Evolutionary conservation across 192 early-diverging fungal genomes (phyloP).

Genomic region (Mortierella alpina): DNA sequence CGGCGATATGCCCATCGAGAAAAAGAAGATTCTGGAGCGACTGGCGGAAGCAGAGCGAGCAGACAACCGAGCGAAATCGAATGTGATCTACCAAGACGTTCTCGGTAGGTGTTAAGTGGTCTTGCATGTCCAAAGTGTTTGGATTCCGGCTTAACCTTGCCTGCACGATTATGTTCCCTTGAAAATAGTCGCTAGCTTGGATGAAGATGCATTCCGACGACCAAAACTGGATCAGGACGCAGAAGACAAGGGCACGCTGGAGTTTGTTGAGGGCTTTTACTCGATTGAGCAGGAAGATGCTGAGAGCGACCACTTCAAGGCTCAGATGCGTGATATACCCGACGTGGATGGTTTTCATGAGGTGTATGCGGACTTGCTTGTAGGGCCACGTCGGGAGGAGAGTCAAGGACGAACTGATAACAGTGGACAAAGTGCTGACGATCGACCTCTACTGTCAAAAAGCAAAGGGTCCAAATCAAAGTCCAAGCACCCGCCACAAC

Average conservation of each 20-base stretch:
- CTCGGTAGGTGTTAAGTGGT: conserved; percentile 21
- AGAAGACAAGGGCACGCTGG: conserved; percentile 37
- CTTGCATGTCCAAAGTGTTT: background rate
- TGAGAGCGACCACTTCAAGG: conserved; percentile 30
- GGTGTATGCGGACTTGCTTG: conserved; percentile 37
- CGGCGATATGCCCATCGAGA: conserved; percentile 43
- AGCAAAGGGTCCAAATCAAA: conserved; percentile 18
- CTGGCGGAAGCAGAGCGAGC: conserved; percentile 34
- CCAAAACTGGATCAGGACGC: conserved; percentile 20
- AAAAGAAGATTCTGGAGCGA: conserved; percentile 35
- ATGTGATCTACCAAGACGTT: conserved; percentile 46
- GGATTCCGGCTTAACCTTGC: background rate
- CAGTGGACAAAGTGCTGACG: background rate
- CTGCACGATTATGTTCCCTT: background rate
- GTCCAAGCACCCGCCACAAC: background rate
- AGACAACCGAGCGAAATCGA: conserved; percentile 40
- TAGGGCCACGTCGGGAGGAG: background rate
- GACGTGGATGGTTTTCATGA: conserved; percentile 48
- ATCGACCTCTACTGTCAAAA: background rate
- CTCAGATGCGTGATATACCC: conserved; percentile 30
- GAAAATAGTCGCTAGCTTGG: conserved; percentile 58
- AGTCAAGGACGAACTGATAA: background rate
- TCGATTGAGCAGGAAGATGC: conserved; percentile 42
- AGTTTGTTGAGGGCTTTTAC: conserved; percentile 63
- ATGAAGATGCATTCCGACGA: conserved; percentile 63